Conservation (phyloP, 2,329 filamentous ascomycete species). For the Pseudogymnoascus sp. region DNA sequence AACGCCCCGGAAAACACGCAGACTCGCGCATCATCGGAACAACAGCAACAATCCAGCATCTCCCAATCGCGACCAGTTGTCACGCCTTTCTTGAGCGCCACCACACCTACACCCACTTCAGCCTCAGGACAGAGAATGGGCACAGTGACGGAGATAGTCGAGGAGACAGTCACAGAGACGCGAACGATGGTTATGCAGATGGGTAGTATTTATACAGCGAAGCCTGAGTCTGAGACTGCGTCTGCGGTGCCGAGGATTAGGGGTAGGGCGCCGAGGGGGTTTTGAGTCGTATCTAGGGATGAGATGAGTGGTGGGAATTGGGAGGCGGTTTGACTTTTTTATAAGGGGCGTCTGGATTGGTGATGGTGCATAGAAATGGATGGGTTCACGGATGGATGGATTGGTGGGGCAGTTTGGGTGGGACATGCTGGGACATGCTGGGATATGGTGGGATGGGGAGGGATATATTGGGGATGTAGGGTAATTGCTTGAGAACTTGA, state of each 20-base stretch:
- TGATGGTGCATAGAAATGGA: background rate
- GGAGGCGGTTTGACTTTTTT: background rate
- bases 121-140: background rate
- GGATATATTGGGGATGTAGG: too few species aligned
- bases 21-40: background rate
- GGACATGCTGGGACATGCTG: too few species aligned
- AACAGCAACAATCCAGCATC: background rate
- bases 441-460: too few species aligned
- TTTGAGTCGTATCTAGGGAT: background rate
- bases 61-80: background rate
- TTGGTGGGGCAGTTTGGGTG: background rate
- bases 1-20: background rate
- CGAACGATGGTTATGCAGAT: slow-evolving; percentile 1
- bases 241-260: background rate
- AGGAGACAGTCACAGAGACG: background rate
- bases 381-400: background rate
- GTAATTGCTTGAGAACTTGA: background rate
- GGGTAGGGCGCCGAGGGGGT: background rate
- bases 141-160: background rate
- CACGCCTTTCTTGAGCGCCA: background rate
- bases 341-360: background rate
- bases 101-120: background rate
- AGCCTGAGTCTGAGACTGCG: background rate
- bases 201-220: background rate
- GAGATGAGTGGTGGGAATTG: background rate